Conservation (phyloP, 805 yeast species). For the Kuraishia cidri region DNA sequence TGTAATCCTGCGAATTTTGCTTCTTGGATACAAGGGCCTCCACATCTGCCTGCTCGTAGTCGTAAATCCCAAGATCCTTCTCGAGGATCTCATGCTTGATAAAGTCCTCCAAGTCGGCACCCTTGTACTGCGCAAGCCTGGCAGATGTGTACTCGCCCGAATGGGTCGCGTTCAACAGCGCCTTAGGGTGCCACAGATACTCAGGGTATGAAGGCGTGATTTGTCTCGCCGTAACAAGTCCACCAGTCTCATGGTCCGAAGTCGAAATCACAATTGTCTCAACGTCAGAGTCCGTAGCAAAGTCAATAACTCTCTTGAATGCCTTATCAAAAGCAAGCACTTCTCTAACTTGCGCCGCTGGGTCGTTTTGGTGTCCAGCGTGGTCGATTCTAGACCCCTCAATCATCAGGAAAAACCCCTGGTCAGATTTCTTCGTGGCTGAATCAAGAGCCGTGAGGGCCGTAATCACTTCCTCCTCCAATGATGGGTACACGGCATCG, state of each 20-base stretch:
- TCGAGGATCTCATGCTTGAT: constrained; percentile 46
- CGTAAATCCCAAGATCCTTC: constrained; percentile 57
- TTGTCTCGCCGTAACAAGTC: constrained; percentile 82
- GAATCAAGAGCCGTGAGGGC: constrained; percentile 62
- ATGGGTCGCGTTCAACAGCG: constrained; percentile 56
- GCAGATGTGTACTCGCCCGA: constrained; percentile 65
- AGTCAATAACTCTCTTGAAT: constrained; percentile 63
- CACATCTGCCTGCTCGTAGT: constrained; percentile 48
- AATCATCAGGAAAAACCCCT: constrained; percentile 79
- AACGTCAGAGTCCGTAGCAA: constrained; percentile 55
- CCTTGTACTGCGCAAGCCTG: constrained; percentile 29
- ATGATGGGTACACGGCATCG: constrained; percentile 53
- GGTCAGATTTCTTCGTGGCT: constrained; percentile 63
- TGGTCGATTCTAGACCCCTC: constrained; percentile 95
- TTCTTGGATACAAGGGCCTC: constrained; percentile 25
- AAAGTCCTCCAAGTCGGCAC: constrained; percentile 29
- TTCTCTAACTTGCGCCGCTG: constrained; percentile 90
- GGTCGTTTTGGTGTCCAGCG: constrained; percentile 91
- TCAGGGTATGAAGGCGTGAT: constrained; percentile 65
- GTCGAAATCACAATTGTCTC: constrained; percentile 79
- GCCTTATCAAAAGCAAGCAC: constrained; percentile 83
- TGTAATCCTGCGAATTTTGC: constrained; percentile 28
- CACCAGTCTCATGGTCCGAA: constrained; percentile 96
- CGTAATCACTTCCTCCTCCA: constrained; percentile 68
- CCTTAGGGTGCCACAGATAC: constrained; percentile 82